A percentile compares a stretch with the other conserved stretches of the same genome.
phyloP scores from a whole-genome alignment of 2,329 filamentous ascomycete genomes.

The Pseudocercospora macadamiae region DNA sequence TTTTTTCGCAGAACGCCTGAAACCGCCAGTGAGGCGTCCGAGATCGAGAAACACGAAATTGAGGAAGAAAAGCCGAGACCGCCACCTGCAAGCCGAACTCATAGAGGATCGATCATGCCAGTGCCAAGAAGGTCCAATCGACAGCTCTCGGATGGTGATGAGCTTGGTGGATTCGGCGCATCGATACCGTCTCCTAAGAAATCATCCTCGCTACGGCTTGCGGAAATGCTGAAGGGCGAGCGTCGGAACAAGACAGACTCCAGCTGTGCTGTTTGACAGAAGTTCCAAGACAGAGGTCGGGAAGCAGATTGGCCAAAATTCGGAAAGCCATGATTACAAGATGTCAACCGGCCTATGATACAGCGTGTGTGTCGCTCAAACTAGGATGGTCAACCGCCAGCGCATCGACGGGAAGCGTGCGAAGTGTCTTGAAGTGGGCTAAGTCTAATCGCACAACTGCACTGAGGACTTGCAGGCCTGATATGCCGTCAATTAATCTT shows the following conservation, averaged over 20 bases:
- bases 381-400: background rate
- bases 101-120: slow-evolving; percentile 7
- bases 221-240: background rate
- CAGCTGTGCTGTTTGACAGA: background rate
- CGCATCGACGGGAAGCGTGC: too few relatives aligned
- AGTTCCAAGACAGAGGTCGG: background rate
- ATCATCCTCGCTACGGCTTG: background rate
- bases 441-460: too few relatives aligned
- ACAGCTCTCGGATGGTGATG: background rate
- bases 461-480: too few relatives aligned
- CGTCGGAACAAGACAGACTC: background rate
- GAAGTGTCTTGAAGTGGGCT: too few relatives aligned
- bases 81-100: slow-evolving; percentile 5
- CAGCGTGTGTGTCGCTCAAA: too few relatives aligned
- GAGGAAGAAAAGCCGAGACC: background rate
- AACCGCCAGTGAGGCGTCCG: background rate
- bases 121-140: slow-evolving; percentile 1
- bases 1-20: background rate
- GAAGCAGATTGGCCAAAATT: background rate
- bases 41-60: background rate
- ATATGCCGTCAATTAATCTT: too few relatives aligned
- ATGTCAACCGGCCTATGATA: too few relatives aligned
- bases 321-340: background rate
- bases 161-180: too few relatives aligned
- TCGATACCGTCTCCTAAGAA: background rate